Percentiles rank a stretch among this genome's conserved stretches.
These are phyloP conservation scores for Hygrophoropsis aurantiaca DNA, from an alignment of 768 basidiomycete species.

Conservation along the genomic window DNA sequence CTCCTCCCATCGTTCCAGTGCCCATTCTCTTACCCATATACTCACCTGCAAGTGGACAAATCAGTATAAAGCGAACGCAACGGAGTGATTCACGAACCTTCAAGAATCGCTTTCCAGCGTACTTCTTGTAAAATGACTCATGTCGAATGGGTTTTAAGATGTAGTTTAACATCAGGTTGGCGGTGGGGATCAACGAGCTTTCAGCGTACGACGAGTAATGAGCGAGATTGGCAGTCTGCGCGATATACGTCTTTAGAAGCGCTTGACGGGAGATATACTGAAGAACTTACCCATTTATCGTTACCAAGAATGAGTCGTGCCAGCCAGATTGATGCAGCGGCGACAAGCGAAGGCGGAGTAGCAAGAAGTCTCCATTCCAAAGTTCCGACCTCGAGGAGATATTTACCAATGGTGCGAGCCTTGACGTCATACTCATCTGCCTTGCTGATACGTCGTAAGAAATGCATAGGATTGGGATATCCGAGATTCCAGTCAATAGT, in stretches of 20 bases:
- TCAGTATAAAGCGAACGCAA: background rate
- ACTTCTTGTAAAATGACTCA: slow-evolving; percentile 85
- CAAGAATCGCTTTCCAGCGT: slow-evolving; percentile 78
- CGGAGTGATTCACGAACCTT: slow-evolving; percentile 53
- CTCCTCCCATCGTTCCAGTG: slow-evolving; percentile 71
- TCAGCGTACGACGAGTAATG: slow-evolving; percentile 89
- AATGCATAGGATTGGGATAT: slow-evolving; percentile 88
- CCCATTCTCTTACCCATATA: slow-evolving; percentile 84
- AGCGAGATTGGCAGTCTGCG: slow-evolving; percentile 76
- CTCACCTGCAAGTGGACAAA: slow-evolving; percentile 56
- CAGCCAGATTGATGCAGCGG: slow-evolving; percentile 86
- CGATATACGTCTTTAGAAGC: slow-evolving; percentile 11
- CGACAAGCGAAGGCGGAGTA: slow-evolving; percentile 73
- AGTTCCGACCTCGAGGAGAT: slow-evolving; percentile 82
- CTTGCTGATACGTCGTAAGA: slow-evolving; percentile 86
- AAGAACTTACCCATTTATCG: slow-evolving; percentile 76
- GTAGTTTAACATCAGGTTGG: slow-evolving; percentile 87
- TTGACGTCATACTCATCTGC: slow-evolving; percentile 89
- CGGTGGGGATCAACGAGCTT: slow-evolving; percentile 74
- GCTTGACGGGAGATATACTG: background rate
- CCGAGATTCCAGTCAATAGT: slow-evolving; percentile 84
- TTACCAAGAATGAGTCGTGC: slow-evolving; percentile 77
- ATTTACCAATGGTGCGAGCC: slow-evolving; percentile 86
- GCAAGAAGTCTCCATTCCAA: slow-evolving; percentile 79
- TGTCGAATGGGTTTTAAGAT: slow-evolving; percentile 71